These are phyloP conservation scores for Alternaria infectoria DNA, from an alignment of 2,329 filamentous ascomycete genomes.

Conservation along the genomic window DNA sequence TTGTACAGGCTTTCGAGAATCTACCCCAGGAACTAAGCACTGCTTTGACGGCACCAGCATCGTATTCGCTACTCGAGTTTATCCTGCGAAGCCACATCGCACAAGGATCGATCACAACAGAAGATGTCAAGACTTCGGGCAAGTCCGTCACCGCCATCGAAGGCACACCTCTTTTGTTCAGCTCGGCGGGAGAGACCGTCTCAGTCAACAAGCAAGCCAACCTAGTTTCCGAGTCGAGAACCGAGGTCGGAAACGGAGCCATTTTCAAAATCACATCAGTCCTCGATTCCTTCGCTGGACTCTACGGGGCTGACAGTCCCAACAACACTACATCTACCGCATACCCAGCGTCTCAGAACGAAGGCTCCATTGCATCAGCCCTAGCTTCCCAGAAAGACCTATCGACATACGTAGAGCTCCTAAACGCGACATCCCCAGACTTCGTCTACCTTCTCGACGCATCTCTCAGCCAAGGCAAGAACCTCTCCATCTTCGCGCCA, in stretches of 20 bases:
- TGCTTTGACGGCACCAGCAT: neutral
- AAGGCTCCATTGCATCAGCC: neutral
- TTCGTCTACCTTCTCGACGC: neutral
- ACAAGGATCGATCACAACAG: neutral
- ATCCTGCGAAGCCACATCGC: neutral
- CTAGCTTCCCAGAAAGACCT: neutral
- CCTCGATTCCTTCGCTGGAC: neutral
- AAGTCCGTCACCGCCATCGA: neutral
- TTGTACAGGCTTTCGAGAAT: neutral
- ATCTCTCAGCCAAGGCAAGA: neutral
- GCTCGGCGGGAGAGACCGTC: neutral
- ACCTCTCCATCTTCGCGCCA: neutral
- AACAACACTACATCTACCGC: neutral
- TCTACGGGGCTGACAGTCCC: neutral
- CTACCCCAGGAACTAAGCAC: neutral
- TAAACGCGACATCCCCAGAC: neutral
- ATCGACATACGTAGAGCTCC: neutral
- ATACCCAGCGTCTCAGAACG: neutral
- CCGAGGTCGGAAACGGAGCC: neutral
- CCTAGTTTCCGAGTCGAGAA: neutral
- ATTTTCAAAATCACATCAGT: constrained; percentile 1
- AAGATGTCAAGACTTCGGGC: neutral
- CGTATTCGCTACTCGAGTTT: neutral
- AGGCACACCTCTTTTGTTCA: neutral
- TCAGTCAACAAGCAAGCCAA: neutral